Base-by-base conservation (phyloP, 176 grass and related monocot genomes). In the Tuctoria greenei region DNA sequence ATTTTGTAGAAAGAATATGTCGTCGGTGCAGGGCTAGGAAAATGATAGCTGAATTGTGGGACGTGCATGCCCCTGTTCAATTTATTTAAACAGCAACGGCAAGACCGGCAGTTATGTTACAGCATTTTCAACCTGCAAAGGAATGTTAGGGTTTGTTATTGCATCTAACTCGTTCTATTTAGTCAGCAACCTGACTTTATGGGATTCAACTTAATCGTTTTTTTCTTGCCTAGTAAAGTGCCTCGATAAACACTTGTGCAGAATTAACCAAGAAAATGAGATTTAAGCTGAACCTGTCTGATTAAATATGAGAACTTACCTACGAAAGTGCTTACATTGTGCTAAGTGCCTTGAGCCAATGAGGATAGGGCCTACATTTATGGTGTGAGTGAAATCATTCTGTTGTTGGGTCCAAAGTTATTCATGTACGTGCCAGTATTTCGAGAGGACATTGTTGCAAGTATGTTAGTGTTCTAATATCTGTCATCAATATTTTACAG, bases 401-500 rank as follows among this genome's bases (percentile, higher is more conserved):
- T 63, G 25, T 23, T 34, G 34, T 25, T 65, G 8, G 7, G 58
- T 18, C 42, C 6, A 31, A 58, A 35, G n/a, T 42, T 23, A 16
- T 52, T 54, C 15, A 4, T 34, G 17, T 4, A 14, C 14, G 61
- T 69, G 27, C 8, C 34, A 31, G 42, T 49, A 24, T 51, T 42
- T 51, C n/a, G 23, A 62, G 36, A 66, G 20, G 9, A 69, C 10
- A 39, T 58, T 21, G 1, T 71, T 71, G 9, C 15, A 21, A 28
- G 9, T 4, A 16, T 55, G 9, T 34, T n/a, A 9, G 16, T 13
- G 5, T 87, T 79, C 75, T 88, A 46, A 83, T 83, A 2, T 45
- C 15, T 23, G 4, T 34, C 27, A 0, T 62, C 14, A 16, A 49
- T 72, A 39, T 64, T 77, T 73, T 72, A 51, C 60, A 99, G 95